A percentile compares a stretch with the other conserved stretches of the same genome.
Evolutionary conservation across 2,329 filamentous ascomycete genomes (phyloP).

Genomic region (Hyphodiscus sp.): DNA sequence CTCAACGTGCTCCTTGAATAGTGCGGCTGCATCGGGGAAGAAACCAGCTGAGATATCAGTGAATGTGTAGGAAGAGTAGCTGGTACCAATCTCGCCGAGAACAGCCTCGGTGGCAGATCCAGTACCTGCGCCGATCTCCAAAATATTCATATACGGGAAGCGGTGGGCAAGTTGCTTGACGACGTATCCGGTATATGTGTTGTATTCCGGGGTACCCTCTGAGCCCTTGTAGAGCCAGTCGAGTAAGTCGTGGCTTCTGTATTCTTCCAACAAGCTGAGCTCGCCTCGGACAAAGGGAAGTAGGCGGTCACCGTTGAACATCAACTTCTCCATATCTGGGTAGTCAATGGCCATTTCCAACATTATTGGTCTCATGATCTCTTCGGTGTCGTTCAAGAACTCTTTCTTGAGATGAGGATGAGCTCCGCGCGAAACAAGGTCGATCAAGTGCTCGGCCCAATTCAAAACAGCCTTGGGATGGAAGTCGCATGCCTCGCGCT

Average conservation of each 20-base stretch:
- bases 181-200: background rate
- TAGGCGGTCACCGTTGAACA: constrained; percentile 1
- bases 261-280: background rate
- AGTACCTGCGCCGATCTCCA: constrained; percentile 31
- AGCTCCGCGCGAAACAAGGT: constrained; percentile 1
- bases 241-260: background rate
- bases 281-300: background rate
- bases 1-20: constrained; percentile 19
- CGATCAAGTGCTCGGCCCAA: constrained; percentile 4
- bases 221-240: background rate
- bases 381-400: constrained; percentile 5
- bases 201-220: background rate
- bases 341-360: background rate
- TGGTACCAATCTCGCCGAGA: constrained; percentile 26
- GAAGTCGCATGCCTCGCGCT: constrained; percentile 5
- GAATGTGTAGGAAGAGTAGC: constrained; percentile 36
- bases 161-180: constrained; percentile 26
- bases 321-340: constrained; percentile 4
- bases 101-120: constrained; percentile 20
- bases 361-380: constrained; percentile 31
- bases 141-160: constrained; percentile 30
- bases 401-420: constrained; percentile 2
- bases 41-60: constrained; percentile 39
- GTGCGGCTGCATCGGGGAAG: constrained; percentile 32
- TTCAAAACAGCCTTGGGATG: constrained; percentile 2